Conservation (phyloP, 73 alveolate genomes). For the Paramecium biaurelia region DNA sequence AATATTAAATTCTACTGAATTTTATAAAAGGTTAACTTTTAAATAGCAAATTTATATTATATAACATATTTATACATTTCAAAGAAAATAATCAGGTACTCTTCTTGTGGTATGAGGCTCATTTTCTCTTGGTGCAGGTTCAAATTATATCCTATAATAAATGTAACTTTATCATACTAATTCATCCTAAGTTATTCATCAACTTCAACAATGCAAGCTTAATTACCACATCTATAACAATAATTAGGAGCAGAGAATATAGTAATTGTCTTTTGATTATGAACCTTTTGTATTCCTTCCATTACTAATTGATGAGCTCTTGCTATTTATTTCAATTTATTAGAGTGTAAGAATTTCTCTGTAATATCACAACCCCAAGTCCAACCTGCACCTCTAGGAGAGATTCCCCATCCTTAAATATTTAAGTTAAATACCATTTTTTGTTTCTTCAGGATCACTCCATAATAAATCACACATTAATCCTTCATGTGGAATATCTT, state of each 20-base stretch:
- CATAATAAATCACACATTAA: conserved; percentile 93
- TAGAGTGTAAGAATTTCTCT: conserved; percentile 62
- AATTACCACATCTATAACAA: conserved; percentile 95
- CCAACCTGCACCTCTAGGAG: conserved; percentile 84
- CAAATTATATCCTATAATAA: conserved; percentile 50
- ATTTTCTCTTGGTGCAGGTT: conserved; percentile 67
- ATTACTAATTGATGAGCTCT: conserved; percentile 78
- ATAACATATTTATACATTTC: neutral
- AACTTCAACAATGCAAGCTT: conserved; percentile 78
- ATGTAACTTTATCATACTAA: neutral
- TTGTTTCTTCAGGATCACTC: conserved; percentile 93
- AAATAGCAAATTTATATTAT: neutral
- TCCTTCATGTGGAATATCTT: conserved; percentile 90
- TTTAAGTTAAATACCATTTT: conserved; percentile 23
- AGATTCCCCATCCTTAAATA: conserved; percentile 63
- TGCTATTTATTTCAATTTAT: conserved; percentile 64
- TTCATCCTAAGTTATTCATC: conserved; percentile 60
- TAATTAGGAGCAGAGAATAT: conserved; percentile 95
- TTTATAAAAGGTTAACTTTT: neutral
- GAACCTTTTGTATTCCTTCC: conserved; percentile 75
- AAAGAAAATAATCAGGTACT: conserved; percentile 69
- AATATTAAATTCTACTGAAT: neutral
- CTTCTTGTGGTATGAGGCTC: conserved; percentile 66
- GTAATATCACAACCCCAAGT: conserved; percentile 78
- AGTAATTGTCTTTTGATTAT: conserved; percentile 84